Evolutionary conservation across 2,329 filamentous ascomycete genomes (phyloP).

Genomic region (Neobulgaria alba): DNA sequence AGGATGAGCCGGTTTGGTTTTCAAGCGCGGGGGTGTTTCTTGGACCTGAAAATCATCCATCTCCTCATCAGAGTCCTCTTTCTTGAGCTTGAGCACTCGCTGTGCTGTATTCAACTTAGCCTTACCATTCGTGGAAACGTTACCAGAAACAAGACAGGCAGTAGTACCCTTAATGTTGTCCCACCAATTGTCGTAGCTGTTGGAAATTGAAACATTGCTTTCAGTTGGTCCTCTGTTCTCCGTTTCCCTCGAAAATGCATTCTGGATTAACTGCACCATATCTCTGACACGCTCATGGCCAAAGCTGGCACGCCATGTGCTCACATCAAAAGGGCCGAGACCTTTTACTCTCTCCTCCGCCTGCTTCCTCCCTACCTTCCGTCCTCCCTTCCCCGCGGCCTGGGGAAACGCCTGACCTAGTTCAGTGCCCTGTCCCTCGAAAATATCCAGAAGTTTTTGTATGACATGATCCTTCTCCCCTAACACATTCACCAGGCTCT

Average conservation of each 20-base stretch:
- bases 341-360: slow-evolving; percentile 35
- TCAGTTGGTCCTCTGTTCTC: not conserved
- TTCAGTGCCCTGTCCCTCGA: slow-evolving; percentile 42
- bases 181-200: slow-evolving; percentile 22
- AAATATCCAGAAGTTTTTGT: slow-evolving; percentile 42
- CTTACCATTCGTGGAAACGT: slow-evolving; percentile 13
- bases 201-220: no score
- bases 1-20: slow-evolving; percentile 4
- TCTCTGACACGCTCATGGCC: slow-evolving; percentile 8
- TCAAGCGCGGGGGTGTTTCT: slow-evolving; percentile 19
- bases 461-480: slow-evolving; percentile 47
- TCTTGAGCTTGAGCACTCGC: not conserved
- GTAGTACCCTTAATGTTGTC: slow-evolving; percentile 21
- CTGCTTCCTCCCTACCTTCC: slow-evolving; percentile 32
- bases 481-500: slow-evolving; percentile 36
- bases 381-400: slow-evolving; percentile 27
- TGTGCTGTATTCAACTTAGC: slow-evolving; percentile 1
- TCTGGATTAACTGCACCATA: slow-evolving; percentile 11
- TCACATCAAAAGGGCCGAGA: slow-evolving; percentile 36
- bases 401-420: slow-evolving; percentile 43
- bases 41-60: slow-evolving; percentile 27
- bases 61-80: slow-evolving; percentile 11
- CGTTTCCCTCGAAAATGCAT: slow-evolving; percentile 15
- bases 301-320: slow-evolving; percentile 16
- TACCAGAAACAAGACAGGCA: slow-evolving; percentile 14